A percentile compares a stretch with the other conserved stretches of the same genome.
Evolutionary conservation across 2,329 filamentous ascomycete species (phyloP).

Genomic region (Hypoxylon sp.): DNA sequence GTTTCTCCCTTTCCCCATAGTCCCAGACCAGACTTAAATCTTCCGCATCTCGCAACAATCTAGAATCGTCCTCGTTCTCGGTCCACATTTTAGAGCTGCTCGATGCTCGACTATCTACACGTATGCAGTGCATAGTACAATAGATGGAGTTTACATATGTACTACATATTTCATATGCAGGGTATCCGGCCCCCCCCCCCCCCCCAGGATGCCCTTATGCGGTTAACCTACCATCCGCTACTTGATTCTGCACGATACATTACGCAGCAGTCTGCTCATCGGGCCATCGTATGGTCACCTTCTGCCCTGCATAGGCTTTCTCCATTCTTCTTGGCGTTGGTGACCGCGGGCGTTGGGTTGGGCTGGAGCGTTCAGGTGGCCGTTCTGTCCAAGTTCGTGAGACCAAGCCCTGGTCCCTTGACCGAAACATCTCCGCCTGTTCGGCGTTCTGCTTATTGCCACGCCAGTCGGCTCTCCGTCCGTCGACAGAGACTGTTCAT

Average conservation of each 20-base stretch:
- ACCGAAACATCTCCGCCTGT: background rate
- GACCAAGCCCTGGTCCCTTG: background rate
- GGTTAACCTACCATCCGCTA: background rate
- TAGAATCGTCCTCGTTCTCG: background rate
- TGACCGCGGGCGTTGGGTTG: background rate
- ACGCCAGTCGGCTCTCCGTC: background rate
- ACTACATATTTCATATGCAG: too few relatives aligned
- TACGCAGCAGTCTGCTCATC: background rate
- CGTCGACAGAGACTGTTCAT: background rate
- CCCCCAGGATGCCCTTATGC: background rate
- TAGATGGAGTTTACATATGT: background rate
- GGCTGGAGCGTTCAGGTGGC: background rate
- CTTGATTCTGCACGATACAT: background rate
- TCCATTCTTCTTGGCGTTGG: background rate
- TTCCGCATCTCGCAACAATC: background rate
- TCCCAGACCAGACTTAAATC: background rate
- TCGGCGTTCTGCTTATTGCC: background rate
- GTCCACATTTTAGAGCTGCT: slow-evolving; percentile 2
- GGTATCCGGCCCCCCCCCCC: too few relatives aligned
- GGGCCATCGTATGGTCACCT: background rate
- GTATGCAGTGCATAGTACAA: too few relatives aligned
- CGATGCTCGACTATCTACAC: background rate
- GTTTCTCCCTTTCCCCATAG: background rate
- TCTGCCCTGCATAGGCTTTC: background rate
- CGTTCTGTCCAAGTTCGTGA: background rate